Conservation (phyloP, 768 basidiomycete species). For the Ramaria rubella region DNA sequence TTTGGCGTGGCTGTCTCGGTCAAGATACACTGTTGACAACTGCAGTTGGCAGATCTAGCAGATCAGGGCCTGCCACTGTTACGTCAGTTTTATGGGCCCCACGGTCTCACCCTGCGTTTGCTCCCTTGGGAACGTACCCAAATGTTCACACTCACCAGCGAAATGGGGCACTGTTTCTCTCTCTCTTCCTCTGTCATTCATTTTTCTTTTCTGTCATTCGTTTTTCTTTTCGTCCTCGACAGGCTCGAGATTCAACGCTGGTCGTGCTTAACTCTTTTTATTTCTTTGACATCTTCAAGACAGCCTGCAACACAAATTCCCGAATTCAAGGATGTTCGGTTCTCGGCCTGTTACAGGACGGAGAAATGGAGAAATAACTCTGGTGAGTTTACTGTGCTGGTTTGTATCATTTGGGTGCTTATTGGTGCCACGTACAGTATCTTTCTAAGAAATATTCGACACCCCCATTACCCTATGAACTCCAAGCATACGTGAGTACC, state of each 20-base stretch:
- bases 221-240: background rate
- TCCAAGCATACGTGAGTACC: constrained; percentile 31
- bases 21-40: too few relatives aligned
- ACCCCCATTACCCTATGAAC: constrained; percentile 31
- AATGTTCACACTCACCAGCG: too few relatives aligned
- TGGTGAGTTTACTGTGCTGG: background rate
- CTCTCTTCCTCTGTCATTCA: too few relatives aligned
- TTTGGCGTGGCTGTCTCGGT: too few relatives aligned
- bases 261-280: background rate
- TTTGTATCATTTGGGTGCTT: background rate
- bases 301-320: background rate
- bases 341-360: background rate
- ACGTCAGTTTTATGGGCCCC: too few relatives aligned
- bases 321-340: background rate
- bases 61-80: too few relatives aligned
- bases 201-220: background rate
- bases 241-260: constrained; percentile 1
- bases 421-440: constrained; percentile 22
- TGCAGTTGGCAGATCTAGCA: too few relatives aligned
- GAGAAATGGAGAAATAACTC: background rate
- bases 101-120: too few relatives aligned
- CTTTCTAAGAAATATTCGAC: constrained; percentile 26
- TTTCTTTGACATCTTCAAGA: background rate
- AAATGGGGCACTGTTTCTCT: too few relatives aligned
- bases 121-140: too few relatives aligned